Evolutionary conservation across 345 rosid species (phyloP).

Genomic region (Citrus inodora): DNA sequence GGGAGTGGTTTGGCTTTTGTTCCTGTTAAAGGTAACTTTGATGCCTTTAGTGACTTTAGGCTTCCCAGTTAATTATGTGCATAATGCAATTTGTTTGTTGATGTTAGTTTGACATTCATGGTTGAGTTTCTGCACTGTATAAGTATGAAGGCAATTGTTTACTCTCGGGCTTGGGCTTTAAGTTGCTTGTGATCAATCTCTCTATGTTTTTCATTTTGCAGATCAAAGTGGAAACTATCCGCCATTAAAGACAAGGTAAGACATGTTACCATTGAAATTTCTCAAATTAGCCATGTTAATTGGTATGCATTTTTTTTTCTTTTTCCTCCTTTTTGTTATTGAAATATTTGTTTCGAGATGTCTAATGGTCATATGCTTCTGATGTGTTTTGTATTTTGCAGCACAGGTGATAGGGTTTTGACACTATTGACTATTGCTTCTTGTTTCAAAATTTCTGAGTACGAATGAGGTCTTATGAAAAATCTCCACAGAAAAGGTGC

Average conservation of each 20-base stretch:
- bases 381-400: conserved; percentile 32
- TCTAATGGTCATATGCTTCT: conserved; percentile 12
- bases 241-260: conserved; percentile 42
- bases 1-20: conserved; percentile 7
- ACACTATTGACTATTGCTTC: conserved; percentile 3
- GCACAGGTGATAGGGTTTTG: conserved; percentile 30
- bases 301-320: not conserved
- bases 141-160: not conserved
- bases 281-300: not conserved
- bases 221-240: conserved; percentile 45
- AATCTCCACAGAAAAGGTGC: not conserved
- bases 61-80: not conserved
- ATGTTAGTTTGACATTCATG: not conserved
- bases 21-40: conserved; percentile 10
- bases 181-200: not conserved
- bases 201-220: conserved; percentile 19
- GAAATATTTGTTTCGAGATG: not conserved
- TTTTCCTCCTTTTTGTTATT: not conserved
- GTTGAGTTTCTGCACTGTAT: not conserved
- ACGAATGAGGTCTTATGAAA: not conserved
- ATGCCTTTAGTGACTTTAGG: not conserved
- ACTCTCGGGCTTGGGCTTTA: not conserved
- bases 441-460: not conserved
- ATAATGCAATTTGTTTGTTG: not conserved
- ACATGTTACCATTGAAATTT: not conserved